These are phyloP conservation scores for Trichoderma aggressivum DNA, from an alignment of 2,329 filamentous ascomycete genomes.

Conservation along the genomic window DNA sequence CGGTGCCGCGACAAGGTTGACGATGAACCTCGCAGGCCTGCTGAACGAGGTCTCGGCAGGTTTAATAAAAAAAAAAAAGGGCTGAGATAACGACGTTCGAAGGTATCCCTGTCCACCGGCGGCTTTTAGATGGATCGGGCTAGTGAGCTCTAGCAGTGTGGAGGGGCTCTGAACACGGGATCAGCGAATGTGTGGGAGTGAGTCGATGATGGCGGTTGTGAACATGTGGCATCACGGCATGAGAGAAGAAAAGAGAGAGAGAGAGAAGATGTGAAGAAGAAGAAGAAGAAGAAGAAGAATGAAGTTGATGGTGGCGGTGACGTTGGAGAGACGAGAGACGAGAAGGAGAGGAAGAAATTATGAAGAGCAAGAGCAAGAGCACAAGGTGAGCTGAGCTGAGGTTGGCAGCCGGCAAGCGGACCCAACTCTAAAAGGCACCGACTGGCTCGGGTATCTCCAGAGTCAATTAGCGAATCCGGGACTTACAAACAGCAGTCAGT, in stretches of 20 bases:
- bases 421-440: background rate
- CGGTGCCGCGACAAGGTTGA: conserved; percentile 8
- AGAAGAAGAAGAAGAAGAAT: no score
- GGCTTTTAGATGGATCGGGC: conserved; percentile 12
- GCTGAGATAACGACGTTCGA: conserved; percentile 5
- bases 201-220: conserved; percentile 7
- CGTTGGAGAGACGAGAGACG: background rate
- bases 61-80: conserved; percentile 13
- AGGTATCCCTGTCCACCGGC: conserved; percentile 13
- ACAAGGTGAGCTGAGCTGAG: background rate
- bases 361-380: background rate
- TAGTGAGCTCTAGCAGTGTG: conserved; percentile 19
- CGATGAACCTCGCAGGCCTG: conserved; percentile 3
- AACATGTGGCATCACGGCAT: background rate
- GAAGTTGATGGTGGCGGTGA: background rate
- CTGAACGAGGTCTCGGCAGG: background rate
- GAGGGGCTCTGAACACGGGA: conserved; percentile 20
- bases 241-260: background rate
- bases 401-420: background rate
- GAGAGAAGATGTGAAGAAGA: background rate
- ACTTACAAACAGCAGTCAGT: background rate
- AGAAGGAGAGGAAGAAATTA: background rate
- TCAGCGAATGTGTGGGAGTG: background rate
- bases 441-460: background rate
- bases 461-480: background rate